phyloP scores from a whole-genome alignment of 2,329 filamentous ascomycete genomes.

The Chlorencoelia australis region DNA sequence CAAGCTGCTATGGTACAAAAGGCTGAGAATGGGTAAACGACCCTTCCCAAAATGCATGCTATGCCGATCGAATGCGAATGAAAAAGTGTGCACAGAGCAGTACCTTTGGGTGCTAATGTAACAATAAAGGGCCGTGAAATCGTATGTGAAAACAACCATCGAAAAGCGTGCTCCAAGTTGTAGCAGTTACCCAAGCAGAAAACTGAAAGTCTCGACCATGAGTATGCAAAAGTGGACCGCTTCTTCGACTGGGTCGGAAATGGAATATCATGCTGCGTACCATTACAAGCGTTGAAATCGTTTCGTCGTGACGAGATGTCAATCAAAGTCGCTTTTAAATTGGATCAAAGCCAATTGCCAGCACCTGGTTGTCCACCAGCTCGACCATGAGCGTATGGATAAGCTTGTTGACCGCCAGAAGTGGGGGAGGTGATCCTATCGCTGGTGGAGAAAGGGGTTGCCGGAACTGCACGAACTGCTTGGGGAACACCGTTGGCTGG shows the following conservation, averaged over 20 bases:
- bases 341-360: constrained; percentile 24
- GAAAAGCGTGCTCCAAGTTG: constrained; percentile 11
- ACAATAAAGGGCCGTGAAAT: constrained; percentile 28
- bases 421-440: constrained; percentile 16
- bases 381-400: constrained; percentile 22
- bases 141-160: constrained; percentile 26
- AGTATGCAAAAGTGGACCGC: constrained; percentile 11
- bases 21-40: constrained; percentile 17
- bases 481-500: constrained; percentile 13
- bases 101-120: constrained; percentile 26
- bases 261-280: constrained; percentile 27
- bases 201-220: constrained; percentile 4
- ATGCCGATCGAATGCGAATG: constrained; percentile 20
- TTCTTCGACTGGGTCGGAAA: constrained; percentile 21
- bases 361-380: constrained; percentile 19
- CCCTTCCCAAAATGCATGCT: constrained; percentile 22
- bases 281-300: constrained; percentile 29
- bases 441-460: constrained; percentile 17
- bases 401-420: constrained; percentile 14
- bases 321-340: constrained; percentile 4
- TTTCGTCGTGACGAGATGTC: constrained; percentile 24
- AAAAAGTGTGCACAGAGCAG: constrained; percentile 15
- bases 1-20: constrained; percentile 27
- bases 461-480: constrained; percentile 12
- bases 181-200: constrained; percentile 1